Conservation (phyloP, 2,329 filamentous ascomycete species). For the Penicillium frequentans region DNA sequence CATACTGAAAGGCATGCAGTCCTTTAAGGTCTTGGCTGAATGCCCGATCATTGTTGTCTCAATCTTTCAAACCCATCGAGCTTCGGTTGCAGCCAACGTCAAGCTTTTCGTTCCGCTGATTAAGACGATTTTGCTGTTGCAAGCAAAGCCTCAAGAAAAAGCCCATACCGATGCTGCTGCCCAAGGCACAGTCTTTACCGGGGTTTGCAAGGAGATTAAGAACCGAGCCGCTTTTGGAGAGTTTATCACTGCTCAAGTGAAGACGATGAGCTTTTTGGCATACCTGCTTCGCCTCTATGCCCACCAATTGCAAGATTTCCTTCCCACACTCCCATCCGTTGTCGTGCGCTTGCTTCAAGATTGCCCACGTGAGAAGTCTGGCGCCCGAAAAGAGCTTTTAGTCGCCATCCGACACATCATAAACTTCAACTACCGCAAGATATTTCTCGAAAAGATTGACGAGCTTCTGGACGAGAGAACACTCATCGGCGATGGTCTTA, state of each 20-base stretch:
- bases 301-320: constrained; percentile 81
- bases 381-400: constrained; percentile 87
- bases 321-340: constrained; percentile 80
- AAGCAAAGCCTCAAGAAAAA: constrained; percentile 90
- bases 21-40: constrained; percentile 96
- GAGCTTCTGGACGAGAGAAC: constrained; percentile 92
- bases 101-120: constrained; percentile 91
- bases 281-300: constrained; percentile 88
- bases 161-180: constrained; percentile 83
- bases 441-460: constrained; percentile 92
- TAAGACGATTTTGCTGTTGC: constrained; percentile 81
- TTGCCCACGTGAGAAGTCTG: constrained; percentile 90
- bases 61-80: constrained; percentile 90
- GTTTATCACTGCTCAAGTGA: constrained; percentile 96
- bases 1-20: constrained; percentile 91
- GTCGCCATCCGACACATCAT: constrained; percentile 98
- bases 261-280: constrained; percentile 98
- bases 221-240: constrained; percentile 94
- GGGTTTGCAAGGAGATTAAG: constrained; percentile 89
- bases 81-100: constrained; percentile 78
- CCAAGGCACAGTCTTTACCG: constrained; percentile 81
- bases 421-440: constrained; percentile 96
- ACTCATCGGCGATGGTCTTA: constrained; percentile 90
- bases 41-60: constrained; percentile 99
- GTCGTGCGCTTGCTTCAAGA: constrained; percentile 90